Evolutionary conservation across 2,329 filamentous ascomycete species (phyloP).

Genomic region (Penicillium sp.): DNA sequence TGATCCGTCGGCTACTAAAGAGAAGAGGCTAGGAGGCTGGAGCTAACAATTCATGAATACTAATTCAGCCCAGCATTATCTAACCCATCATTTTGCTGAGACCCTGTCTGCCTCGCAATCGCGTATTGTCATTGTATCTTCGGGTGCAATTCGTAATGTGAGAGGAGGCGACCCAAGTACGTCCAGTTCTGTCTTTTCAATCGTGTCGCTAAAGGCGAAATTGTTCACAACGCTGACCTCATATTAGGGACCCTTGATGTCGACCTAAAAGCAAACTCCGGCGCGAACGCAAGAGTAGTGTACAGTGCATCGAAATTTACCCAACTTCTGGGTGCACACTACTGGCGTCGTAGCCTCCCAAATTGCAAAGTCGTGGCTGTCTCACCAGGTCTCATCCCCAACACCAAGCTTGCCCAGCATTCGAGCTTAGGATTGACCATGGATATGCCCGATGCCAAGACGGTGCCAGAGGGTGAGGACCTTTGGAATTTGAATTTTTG

Average conservation of each 20-base stretch:
- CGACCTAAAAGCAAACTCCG: constrained; percentile 26
- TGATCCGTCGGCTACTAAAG: background rate
- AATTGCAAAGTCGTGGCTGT: constrained; percentile 26
- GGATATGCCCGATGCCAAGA: constrained; percentile 28
- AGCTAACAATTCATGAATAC: background rate
- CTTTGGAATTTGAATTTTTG: background rate
- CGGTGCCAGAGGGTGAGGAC: constrained; percentile 24
- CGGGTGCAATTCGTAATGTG: constrained; percentile 25
- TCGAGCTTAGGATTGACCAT: constrained; percentile 17
- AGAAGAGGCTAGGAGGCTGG: background rate
- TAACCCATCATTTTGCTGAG: constrained; percentile 21
- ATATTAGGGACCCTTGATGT: constrained; percentile 24
- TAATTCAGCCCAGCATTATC: constrained; percentile 23
- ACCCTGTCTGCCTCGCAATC: constrained; percentile 21
- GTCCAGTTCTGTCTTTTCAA: background rate
- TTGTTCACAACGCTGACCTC: background rate
- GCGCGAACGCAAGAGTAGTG: constrained; percentile 15
- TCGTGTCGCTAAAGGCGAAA: background rate
- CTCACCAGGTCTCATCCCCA: constrained; percentile 24
- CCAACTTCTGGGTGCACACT: constrained; percentile 25
- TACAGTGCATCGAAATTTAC: constrained; percentile 30
- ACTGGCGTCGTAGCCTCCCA: constrained; percentile 27
- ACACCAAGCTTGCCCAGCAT: constrained; percentile 23
- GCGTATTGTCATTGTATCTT: constrained; percentile 27
- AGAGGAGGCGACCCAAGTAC: constrained; percentile 23